Conservation (phyloP, 2,329 filamentous ascomycete genomes). For the Botryotinia globosa region DNA sequence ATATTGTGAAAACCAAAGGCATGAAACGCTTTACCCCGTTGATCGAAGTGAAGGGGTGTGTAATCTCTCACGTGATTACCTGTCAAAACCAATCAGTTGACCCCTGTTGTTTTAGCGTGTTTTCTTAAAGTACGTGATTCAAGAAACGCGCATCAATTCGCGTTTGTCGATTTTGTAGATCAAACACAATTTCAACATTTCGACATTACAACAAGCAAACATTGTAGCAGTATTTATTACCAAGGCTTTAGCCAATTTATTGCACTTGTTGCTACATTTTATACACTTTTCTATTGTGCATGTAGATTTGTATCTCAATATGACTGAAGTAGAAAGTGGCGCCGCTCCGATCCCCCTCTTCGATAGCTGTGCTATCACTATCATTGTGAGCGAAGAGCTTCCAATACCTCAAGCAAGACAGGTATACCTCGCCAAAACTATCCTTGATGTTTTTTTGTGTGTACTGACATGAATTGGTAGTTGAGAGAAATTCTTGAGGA, state of each 20-base stretch:
- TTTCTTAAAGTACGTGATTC: conserved; percentile 1
- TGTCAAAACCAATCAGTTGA: neutral
- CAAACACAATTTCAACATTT: neutral
- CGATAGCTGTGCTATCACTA: conserved; percentile 33
- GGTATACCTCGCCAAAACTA: neutral
- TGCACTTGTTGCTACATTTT: neutral
- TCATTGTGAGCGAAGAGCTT: conserved; percentile 33
- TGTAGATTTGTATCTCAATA: conserved; percentile 16
- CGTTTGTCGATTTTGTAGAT: neutral
- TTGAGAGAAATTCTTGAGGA: conserved; percentile 32
- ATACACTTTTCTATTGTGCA: neutral
- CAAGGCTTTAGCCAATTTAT: neutral
- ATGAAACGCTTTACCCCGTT: neutral
- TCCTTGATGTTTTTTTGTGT: neutral
- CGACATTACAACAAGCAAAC: neutral
- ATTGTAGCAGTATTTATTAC: neutral
- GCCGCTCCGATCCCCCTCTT: conserved; percentile 26
- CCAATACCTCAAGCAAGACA: conserved; percentile 22
- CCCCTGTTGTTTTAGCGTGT: conserved; percentile 13
- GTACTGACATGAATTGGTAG: conserved; percentile 21
- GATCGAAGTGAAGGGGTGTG: neutral
- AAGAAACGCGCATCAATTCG: conserved; percentile 3
- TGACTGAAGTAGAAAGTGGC: conserved; percentile 21
- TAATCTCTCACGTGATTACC: conserved; percentile 1
- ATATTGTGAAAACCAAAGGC: neutral